These are phyloP conservation scores for Trichoderma sp. DNA, from an alignment of 2,329 filamentous ascomycete genomes.

Conservation along the genomic window DNA sequence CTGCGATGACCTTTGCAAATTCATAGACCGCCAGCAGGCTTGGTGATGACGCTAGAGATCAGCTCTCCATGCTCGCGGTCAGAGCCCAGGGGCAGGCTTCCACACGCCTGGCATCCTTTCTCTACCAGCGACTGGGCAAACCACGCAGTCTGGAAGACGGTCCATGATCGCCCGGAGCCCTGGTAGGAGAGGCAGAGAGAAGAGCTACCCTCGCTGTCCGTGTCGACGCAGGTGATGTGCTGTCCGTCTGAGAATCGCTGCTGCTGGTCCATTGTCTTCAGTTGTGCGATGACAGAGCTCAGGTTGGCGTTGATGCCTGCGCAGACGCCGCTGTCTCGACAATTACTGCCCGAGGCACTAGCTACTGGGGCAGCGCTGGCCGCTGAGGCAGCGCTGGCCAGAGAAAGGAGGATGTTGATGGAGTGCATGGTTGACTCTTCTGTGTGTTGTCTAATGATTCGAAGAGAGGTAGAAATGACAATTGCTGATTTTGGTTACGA, in stretches of 20 bases:
- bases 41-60: neutral
- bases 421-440: neutral
- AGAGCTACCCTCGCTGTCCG: neutral
- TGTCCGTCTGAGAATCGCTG: neutral
- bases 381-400: neutral
- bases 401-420: neutral
- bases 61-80: neutral
- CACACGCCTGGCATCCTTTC: neutral
- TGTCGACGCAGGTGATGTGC: neutral
- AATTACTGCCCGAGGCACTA: neutral
- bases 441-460: neutral
- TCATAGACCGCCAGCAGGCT: neutral
- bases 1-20: neutral
- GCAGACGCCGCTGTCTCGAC: neutral
- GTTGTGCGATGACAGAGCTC: neutral
- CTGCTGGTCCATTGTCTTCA: neutral
- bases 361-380: neutral
- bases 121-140: neutral
- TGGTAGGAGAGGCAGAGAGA: conserved; percentile 25
- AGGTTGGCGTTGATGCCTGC: neutral
- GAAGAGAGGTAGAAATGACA: neutral
- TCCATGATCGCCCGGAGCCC: conserved; percentile 25
- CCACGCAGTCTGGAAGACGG: conserved; percentile 25
- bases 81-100: neutral
- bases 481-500: neutral